Evolutionary conservation across 139 green algal genomes (phyloP).

Genomic region (Klebsormidium nitens): DNA sequence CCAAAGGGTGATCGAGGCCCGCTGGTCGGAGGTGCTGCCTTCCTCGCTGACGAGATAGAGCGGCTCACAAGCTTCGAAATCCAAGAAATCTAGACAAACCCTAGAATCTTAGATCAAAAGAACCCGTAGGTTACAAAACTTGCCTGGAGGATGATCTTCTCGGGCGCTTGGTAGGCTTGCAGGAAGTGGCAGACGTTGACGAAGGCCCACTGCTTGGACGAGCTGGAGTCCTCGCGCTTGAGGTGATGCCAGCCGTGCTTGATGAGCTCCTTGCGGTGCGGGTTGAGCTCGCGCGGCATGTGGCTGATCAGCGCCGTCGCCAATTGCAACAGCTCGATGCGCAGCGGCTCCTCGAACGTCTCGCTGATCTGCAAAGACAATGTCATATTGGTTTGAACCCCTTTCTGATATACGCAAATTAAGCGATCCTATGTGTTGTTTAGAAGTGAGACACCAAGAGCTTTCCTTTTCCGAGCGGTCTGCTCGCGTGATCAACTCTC

Average conservation of each 20-base stretch:
- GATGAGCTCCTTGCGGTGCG: slow-evolving; percentile 78
- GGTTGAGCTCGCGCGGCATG: slow-evolving; percentile 43
- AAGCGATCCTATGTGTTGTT: too few species aligned
- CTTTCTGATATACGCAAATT: too few species aligned
- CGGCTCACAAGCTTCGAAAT: too few species aligned
- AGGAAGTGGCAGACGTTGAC: slow-evolving; percentile 85
- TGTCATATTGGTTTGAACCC: too few species aligned
- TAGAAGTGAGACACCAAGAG: too few species aligned
- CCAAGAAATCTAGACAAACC: too few species aligned
- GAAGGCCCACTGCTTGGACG: slow-evolving; percentile 75
- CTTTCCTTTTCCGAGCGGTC: too few species aligned
- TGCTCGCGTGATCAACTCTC: too few species aligned
- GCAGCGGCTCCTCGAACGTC: slow-evolving; percentile 54
- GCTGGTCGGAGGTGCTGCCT: too few species aligned
- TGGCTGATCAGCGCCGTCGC: slow-evolving; percentile 66
- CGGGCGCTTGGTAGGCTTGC: slow-evolving; percentile 60
- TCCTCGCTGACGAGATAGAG: too few species aligned
- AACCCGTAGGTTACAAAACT: slow-evolving; percentile 1
- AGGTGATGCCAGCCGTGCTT: slow-evolving; percentile 87
- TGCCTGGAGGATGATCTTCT: slow-evolving; percentile 75
- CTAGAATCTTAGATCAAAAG: slow-evolving; percentile 1
- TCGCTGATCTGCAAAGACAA: slow-evolving; percentile 36
- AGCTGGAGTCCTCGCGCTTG: slow-evolving; percentile 73
- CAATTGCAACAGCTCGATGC: slow-evolving; percentile 77
- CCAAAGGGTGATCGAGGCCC: too few species aligned